Percentiles rank a stretch among this genome's conserved stretches.
These are phyloP conservation scores for Ambispora gerdemannii DNA, from an alignment of 192 early-diverging fungal genomes.

Conservation along the genomic window DNA sequence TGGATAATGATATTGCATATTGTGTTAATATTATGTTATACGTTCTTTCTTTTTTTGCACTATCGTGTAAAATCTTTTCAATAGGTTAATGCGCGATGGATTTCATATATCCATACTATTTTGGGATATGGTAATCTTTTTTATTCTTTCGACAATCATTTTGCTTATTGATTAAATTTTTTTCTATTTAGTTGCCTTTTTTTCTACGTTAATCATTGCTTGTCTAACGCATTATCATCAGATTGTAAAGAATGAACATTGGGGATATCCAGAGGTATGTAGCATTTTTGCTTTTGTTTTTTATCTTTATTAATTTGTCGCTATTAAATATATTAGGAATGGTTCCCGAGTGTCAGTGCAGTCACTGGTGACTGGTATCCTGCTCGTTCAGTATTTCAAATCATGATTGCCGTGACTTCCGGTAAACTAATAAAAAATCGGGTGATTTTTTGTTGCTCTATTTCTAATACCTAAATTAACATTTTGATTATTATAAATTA, in stretches of 20 bases:
- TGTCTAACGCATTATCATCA: slow-evolving; percentile 77
- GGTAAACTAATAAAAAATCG: too few relatives aligned
- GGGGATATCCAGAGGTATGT: slow-evolving; percentile 67
- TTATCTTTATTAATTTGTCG: not conserved
- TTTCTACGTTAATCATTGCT: slow-evolving; percentile 60
- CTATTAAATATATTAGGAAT: slow-evolving; percentile 41
- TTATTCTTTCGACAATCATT: not conserved
- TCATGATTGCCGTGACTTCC: slow-evolving; percentile 71
- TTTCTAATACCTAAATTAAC: not conserved
- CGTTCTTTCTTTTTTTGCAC: too few relatives aligned
- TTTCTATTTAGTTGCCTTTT: slow-evolving; percentile 56
- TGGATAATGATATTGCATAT: too few relatives aligned
- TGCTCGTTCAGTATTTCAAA: slow-evolving; percentile 70
- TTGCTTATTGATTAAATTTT: slow-evolving; percentile 9
- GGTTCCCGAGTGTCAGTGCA: slow-evolving; percentile 81
- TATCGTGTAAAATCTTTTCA: too few relatives aligned
- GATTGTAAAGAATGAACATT: slow-evolving; percentile 75
- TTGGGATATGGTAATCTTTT: slow-evolving; percentile 41
- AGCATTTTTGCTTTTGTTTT: not conserved
- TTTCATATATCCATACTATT: slow-evolving; percentile 49
- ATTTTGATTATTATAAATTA: not conserved
- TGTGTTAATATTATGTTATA: too few relatives aligned
- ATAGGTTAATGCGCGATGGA: slow-evolving; percentile 48
- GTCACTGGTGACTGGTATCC: slow-evolving; percentile 81
- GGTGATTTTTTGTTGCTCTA: too few relatives aligned